Evolutionary conservation across 345 rosid genomes (phyloP), one percentile per base, ranked within the genome.

Genomic region (Citrus trifoliata): DNA sequence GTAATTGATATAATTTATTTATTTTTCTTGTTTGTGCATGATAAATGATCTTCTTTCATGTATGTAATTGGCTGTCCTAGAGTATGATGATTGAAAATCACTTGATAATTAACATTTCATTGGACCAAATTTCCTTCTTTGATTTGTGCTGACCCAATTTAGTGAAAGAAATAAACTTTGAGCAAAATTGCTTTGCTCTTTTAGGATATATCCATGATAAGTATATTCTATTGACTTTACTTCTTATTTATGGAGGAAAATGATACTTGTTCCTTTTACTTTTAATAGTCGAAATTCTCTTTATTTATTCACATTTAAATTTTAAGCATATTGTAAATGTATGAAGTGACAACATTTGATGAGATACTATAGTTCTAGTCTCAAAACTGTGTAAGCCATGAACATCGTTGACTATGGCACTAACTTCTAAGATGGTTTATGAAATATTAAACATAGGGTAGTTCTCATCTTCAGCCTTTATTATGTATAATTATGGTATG

Each of bases 1-100:
- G 98, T 94, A 77, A 76, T 48, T 35, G 70, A 24, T 59, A 30
- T 24, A 55, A 13, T 6, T 7, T 27, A 1, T 38, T 37, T 7
- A 1, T 37, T 37, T 7, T 30, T 42, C 72, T 55, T 73, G 1
- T 62, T 68, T 68, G 21, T 77, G 28, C 37, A 18, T 25, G 61
- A 64, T 74, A 77, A 55, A 83, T 77, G 12, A 51, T 70, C 24
- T 24, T 51, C 38, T 56, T 67, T 59, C 1, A 14, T 2, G 7
- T 53, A 16, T 19, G 58, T 18, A 19, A 53, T 53, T 18, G 19
- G 58, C 58, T 53, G 19, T 53, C 58, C 58, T 63, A 30, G 1
- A 6, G 18, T 1, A 63, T 5, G 21, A 14, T 63, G 4, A 63
- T 18, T 7, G 32, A 28, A 16, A 63, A 28, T 10, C 32, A 60